Evolutionary conservation across 2,329 filamentous ascomycete species (phyloP).

Genomic region (Calonectria honghensis): DNA sequence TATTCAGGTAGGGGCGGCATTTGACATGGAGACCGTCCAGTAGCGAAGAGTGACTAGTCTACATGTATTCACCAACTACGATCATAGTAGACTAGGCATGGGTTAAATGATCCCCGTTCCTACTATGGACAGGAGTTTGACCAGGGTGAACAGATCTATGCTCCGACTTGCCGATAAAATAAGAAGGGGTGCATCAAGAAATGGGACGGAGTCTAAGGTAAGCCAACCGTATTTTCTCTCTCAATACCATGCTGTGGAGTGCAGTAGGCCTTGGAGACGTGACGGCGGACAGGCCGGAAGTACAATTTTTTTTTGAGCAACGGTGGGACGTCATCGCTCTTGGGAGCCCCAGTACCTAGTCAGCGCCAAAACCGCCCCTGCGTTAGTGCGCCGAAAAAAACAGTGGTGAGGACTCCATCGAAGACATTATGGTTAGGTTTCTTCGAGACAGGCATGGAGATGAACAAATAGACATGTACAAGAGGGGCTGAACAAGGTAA

Average conservation of each 20-base stretch:
- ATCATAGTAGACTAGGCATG: not conserved
- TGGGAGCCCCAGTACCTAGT: conserved; percentile 27
- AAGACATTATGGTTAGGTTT: conserved; percentile 23
- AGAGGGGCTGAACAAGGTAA: conserved; percentile 22
- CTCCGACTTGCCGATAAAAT: not conserved
- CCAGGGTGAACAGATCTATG: not conserved
- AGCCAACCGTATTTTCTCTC: not conserved
- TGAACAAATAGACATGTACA: conserved; percentile 2
- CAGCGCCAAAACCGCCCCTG: conserved; percentile 43
- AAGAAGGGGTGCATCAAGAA: not conserved
- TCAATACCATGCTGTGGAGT: not conserved
- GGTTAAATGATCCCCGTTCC: conserved; percentile 11
- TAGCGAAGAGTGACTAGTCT: conserved; percentile 12
- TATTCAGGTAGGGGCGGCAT: no score
- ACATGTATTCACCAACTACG: not conserved
- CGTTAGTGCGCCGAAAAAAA: conserved; percentile 41
- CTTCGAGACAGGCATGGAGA: conserved; percentile 16
- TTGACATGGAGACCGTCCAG: not conserved
- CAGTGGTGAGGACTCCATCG: conserved; percentile 16
- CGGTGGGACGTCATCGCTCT: conserved; percentile 21
- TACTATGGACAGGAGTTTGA: not conserved
- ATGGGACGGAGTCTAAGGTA: not conserved
- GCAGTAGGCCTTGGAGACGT: no score
- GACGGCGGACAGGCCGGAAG: not conserved
- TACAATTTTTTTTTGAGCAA: conserved; percentile 11